Percentiles rank a stretch among this genome's conserved stretches.
Evolutionary conservation across 768 basidiomycete genomes (phyloP).

Genomic region (Mycena alexandri): DNA sequence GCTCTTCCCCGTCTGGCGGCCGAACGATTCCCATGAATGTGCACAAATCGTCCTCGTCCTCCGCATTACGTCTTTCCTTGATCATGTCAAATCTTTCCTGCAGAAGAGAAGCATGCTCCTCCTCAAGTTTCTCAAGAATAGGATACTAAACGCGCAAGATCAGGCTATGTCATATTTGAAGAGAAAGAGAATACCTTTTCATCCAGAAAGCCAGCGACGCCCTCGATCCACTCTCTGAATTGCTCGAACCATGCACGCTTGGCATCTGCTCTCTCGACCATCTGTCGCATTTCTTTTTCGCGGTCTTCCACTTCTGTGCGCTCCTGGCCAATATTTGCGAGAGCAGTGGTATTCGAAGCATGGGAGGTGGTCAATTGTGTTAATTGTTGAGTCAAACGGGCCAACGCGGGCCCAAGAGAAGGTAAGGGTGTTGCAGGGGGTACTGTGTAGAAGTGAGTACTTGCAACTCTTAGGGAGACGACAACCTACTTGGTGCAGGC

Average conservation of each 20-base stretch:
- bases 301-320: conserved; percentile 72
- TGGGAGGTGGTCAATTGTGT: conserved; percentile 77
- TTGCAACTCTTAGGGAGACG: conserved; percentile 6
- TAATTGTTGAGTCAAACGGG: conserved; percentile 71
- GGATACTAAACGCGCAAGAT: conserved; percentile 69
- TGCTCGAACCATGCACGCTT: conserved; percentile 87
- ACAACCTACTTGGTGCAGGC: conserved; percentile 73
- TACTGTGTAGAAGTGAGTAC: conserved; percentile 59
- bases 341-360: conserved; percentile 66
- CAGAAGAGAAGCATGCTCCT: conserved; percentile 78
- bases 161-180: conserved; percentile 6
- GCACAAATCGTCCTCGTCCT: conserved; percentile 86
- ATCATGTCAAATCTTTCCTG: conserved; percentile 82
- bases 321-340: conserved; percentile 72
- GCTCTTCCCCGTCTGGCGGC: conserved; percentile 54
- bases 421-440: conserved; percentile 76
- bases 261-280: conserved; percentile 80
- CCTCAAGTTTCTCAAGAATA: conserved; percentile 80
- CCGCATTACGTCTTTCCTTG: conserved; percentile 71
- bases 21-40: conserved; percentile 67
- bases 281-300: conserved; percentile 79
- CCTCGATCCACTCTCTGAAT: conserved; percentile 86
- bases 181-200: conserved; percentile 72
- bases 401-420: conserved; percentile 69
- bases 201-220: conserved; percentile 87